A percentile compares a stretch with the other conserved stretches of the same genome.
phyloP scores from a whole-genome alignment of 2,329 filamentous ascomycete species.

The Massarina eburnea region DNA sequence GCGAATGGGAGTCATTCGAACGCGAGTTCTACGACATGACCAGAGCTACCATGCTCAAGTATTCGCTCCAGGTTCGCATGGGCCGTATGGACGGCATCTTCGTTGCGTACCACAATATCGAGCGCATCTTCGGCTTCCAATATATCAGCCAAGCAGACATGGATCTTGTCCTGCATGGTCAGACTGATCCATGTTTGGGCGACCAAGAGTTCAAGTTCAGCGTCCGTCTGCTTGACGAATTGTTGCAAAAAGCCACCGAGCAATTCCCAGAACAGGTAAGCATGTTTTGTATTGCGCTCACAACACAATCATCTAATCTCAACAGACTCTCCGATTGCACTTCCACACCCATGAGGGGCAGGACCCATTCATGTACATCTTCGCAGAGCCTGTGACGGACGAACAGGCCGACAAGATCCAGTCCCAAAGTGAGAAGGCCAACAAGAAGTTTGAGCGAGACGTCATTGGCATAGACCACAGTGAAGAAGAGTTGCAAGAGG shows the following conservation, averaged over 20 bases:
- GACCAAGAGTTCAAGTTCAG: conserved; percentile 85
- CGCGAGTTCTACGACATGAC: conserved; percentile 98
- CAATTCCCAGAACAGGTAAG: conserved; percentile 68
- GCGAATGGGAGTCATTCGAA: conserved; percentile 88
- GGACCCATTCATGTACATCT: conserved; percentile 79
- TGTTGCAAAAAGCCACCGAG: conserved; percentile 73
- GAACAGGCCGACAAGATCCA: conserved; percentile 76
- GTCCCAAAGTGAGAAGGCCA: conserved; percentile 61
- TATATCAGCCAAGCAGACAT: conserved; percentile 86
- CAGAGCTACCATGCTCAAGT: conserved; percentile 89
- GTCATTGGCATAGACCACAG: conserved; percentile 52
- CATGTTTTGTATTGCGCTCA: background rate
- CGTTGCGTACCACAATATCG: conserved; percentile 91
- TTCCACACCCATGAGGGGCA: conserved; percentile 71
- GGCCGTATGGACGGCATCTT: conserved; percentile 99
- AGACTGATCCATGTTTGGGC: conserved; percentile 66
- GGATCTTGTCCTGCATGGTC: conserved; percentile 86
- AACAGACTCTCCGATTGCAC: conserved; percentile 71
- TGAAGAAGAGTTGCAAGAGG: conserved; percentile 29
- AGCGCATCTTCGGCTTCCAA: conserved; percentile 96
- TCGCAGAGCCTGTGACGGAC: conserved; percentile 79
- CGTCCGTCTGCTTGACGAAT: conserved; percentile 73
- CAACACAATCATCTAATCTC: conserved; percentile 9
- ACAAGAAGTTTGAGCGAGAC: conserved; percentile 68
- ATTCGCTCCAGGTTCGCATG: conserved; percentile 94